These are phyloP conservation scores for Aspergillus cejpii DNA, from an alignment of 2,329 filamentous ascomycete genomes.

Conservation along the genomic window DNA sequence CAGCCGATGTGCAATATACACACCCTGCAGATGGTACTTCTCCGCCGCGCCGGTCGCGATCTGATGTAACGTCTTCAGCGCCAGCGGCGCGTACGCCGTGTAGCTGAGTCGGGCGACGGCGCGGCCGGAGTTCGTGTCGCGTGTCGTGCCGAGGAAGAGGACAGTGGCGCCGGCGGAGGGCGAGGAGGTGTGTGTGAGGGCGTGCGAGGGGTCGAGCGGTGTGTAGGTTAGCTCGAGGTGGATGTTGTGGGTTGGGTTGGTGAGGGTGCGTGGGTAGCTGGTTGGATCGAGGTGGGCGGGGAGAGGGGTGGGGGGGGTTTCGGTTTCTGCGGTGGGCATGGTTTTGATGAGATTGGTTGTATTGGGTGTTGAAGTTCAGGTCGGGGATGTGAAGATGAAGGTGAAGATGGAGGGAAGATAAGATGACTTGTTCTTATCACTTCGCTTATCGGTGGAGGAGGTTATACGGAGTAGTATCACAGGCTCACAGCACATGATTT, in stretches of 20 bases:
- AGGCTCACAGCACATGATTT: no score
- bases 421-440: background rate
- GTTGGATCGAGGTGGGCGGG: conserved; percentile 34
- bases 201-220: conserved; percentile 32
- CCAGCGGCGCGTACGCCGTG: conserved; percentile 38
- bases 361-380: no score
- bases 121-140: conserved; percentile 38
- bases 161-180: conserved; percentile 42
- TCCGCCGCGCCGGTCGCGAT: conserved; percentile 45
- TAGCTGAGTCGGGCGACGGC: conserved; percentile 42
- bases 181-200: conserved; percentile 35
- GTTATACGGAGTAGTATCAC: background rate
- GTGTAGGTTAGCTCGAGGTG: conserved; percentile 40
- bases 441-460: background rate
- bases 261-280: conserved; percentile 37
- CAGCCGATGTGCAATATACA: conserved; percentile 77
- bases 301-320: background rate
- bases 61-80: conserved; percentile 35
- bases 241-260: conserved; percentile 31
- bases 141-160: conserved; percentile 43
- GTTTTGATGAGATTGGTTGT: no score
- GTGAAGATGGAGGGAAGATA: background rate
- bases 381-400: background rate
- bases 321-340: background rate
- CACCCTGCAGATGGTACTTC: conserved; percentile 58